phyloP scores from a whole-genome alignment of 2,329 filamentous ascomycete genomes.

The Pestalotiopsis sp. region DNA sequence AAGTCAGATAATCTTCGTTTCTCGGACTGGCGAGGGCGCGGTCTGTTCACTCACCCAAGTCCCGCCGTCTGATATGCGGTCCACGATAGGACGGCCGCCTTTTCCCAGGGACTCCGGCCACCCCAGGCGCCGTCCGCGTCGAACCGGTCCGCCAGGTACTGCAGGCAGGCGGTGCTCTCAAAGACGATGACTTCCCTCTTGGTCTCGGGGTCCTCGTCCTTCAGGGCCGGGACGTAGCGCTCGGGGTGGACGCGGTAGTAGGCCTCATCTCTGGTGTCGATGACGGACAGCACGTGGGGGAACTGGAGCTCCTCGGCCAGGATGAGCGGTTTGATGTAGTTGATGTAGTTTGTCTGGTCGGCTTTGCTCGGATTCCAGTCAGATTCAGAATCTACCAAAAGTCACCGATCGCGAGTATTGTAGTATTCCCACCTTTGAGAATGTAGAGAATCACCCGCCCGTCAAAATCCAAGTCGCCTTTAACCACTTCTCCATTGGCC shows the following conservation, averaged over 20 bases:
- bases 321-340: constrained; percentile 40
- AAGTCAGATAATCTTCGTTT: too few species aligned
- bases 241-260: constrained; percentile 35
- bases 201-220: constrained; percentile 29
- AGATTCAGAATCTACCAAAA: neutral
- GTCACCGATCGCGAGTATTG: too few species aligned
- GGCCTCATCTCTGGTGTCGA: constrained; percentile 34
- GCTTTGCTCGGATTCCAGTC: constrained; percentile 17
- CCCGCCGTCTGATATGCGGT: constrained; percentile 36
- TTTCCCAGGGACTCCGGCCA: constrained; percentile 29
- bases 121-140: constrained; percentile 34
- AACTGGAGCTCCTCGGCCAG: constrained; percentile 33
- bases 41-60: constrained; percentile 24
- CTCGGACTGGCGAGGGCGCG: neutral
- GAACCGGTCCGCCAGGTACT: constrained; percentile 35
- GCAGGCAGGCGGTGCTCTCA: constrained; percentile 36
- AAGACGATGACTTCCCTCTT: constrained; percentile 31
- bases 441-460: constrained; percentile 27
- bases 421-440: constrained; percentile 24
- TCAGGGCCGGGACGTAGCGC: constrained; percentile 33
- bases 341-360: constrained; percentile 35
- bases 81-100: constrained; percentile 31
- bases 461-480: constrained; percentile 21
- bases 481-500: neutral
- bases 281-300: constrained; percentile 31